A percentile compares a stretch with the other conserved stretches of the same genome.
These are phyloP conservation scores for rapeseed (Brassica napus) DNA, from an alignment of 345 rosid species.

Conservation along the genomic window Da-Ae NC_063445.1:52340501-52341000, in stretches of 20 bases:
- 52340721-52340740: conserved; percentile 95
- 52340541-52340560: conserved; percentile 94
- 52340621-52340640: background rate
- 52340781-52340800: conserved; percentile 84
- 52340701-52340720: conserved; percentile 91
- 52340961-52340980: conserved; percentile 98
- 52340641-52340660: background rate
- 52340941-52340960: conserved; percentile 25
- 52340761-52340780: conserved; percentile 58
- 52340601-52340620: conserved; percentile 72
- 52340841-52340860: conserved; percentile 99
- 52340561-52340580: conserved; percentile 91
- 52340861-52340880: conserved; percentile 93
- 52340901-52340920: background rate
- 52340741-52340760: conserved; percentile 82
- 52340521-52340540: conserved; percentile 82
- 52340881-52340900: conserved; percentile 57
- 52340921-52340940: background rate
- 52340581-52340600: conserved; percentile 99
- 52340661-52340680: background rate
- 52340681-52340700: too few species aligned
- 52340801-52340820: conserved; percentile 97
- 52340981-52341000: conserved; percentile 98
- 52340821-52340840: conserved; percentile 99
- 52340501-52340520: conserved; percentile 95